Percentiles rank a stretch among this genome's conserved stretches.
These are phyloP conservation scores for Tetradesmus lagerheimii DNA, from an alignment of 139 green algal genomes.

Conservation along the genomic window DNA sequence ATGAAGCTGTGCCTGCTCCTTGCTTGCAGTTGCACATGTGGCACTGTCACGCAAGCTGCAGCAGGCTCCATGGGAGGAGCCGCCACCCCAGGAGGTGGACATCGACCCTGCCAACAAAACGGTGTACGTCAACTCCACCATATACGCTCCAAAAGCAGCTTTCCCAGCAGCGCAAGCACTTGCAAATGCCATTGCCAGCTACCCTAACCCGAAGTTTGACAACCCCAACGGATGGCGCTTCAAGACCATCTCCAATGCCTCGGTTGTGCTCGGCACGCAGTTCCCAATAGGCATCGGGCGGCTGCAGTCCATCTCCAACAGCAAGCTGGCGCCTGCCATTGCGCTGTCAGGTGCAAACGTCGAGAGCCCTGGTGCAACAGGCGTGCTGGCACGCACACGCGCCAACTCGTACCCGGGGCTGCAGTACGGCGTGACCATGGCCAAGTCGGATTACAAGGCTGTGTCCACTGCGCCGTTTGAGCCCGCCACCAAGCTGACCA, in stretches of 20 bases:
- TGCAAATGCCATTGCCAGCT: neutral
- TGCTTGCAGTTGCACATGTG: neutral
- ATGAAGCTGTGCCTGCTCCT: neutral
- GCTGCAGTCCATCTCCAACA: neutral
- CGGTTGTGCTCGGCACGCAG: neutral
- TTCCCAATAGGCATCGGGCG: neutral
- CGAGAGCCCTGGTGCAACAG: neutral
- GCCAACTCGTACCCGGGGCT: neutral
- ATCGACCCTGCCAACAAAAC: neutral
- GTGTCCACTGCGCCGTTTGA: neutral
- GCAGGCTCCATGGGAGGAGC: neutral
- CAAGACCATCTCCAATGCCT: slow-evolving; percentile 12
- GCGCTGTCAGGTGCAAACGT: neutral
- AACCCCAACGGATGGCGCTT: slow-evolving; percentile 19
- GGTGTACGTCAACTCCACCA: neutral
- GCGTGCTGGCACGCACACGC: neutral
- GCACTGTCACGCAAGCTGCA: neutral
- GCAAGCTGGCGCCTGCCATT: slow-evolving; percentile 23
- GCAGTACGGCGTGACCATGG: slow-evolving; percentile 15
- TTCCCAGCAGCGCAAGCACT: neutral
- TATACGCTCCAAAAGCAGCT: neutral
- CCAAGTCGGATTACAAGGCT: neutral
- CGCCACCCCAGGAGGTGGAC: neutral
- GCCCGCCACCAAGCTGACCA: neutral
- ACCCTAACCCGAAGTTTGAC: slow-evolving; percentile 1